A percentile compares a stretch with the other conserved stretches of the same genome.
phyloP scores from a whole-genome alignment of 1,139 yeast species.

The Kodamaea sp. region DNA sequence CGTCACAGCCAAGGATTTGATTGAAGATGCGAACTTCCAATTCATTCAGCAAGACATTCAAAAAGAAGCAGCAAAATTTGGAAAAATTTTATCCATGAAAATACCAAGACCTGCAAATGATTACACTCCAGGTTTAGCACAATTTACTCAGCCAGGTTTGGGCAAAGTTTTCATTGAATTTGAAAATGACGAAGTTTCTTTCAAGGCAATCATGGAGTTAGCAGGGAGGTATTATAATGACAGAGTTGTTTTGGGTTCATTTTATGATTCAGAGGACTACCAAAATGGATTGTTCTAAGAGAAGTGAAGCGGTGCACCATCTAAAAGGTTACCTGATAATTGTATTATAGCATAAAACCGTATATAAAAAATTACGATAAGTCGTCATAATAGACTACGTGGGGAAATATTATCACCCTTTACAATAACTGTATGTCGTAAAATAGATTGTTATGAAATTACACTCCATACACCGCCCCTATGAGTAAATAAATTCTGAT shows the following conservation, averaged over 20 bases:
- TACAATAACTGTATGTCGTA: too few species aligned
- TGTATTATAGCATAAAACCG: too few species aligned
- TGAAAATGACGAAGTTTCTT: constrained; percentile 51
- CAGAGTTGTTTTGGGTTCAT: constrained; percentile 68
- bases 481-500: too few species aligned
- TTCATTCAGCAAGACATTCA: constrained; percentile 56
- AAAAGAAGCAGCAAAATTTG: constrained; percentile 53
- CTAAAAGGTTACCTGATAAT: too few species aligned
- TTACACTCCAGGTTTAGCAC: constrained; percentile 43
- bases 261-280: constrained; percentile 60
- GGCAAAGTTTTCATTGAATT: constrained; percentile 77
- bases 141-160: constrained; percentile 56
- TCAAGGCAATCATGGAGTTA: constrained; percentile 58
- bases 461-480: too few species aligned
- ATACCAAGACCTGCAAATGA: constrained; percentile 69
- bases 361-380: too few species aligned
- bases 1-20: constrained; percentile 63
- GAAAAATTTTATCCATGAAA: constrained; percentile 53
- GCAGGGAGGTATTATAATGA: constrained; percentile 73
- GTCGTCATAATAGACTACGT: too few species aligned
- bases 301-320: too few species aligned
- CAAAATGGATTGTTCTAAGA: constrained; percentile 27
- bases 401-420: too few species aligned
- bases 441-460: too few species aligned
- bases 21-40: constrained; percentile 49